Conservation (phyloP, 768 basidiomycete species). For the Lactarius quietus region DNA sequence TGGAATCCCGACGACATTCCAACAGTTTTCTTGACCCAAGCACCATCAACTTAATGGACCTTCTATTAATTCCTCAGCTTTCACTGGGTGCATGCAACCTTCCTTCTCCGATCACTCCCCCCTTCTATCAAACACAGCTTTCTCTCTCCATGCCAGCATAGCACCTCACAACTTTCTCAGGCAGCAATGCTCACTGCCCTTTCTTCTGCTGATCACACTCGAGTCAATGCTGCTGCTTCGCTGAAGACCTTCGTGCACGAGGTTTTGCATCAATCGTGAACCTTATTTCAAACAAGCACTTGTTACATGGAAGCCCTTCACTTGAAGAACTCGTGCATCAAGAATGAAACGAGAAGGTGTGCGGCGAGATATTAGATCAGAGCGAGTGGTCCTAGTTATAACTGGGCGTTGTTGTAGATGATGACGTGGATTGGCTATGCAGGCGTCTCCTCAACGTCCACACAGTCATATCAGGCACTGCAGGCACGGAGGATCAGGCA, state of each 20-base stretch:
- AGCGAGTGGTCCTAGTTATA: too few relatives aligned
- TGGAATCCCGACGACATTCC: too few relatives aligned
- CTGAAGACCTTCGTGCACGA: slow-evolving; percentile 83
- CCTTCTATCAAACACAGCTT: slow-evolving; percentile 31
- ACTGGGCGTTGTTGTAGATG: too few relatives aligned
- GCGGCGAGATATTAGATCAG: slow-evolving; percentile 40
- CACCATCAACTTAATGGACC: too few relatives aligned
- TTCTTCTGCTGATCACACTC: slow-evolving; percentile 26
- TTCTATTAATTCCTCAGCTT: too few relatives aligned
- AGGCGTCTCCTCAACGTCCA: too few relatives aligned
- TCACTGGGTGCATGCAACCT: too few relatives aligned
- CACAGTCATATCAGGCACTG: too few relatives aligned
- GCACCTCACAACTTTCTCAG: slow-evolving; percentile 25
- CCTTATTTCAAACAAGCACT: slow-evolving; percentile 86
- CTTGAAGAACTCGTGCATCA: slow-evolving; percentile 50
- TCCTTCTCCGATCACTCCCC: too few relatives aligned
- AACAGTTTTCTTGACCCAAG: too few relatives aligned
- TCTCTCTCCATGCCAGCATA: slow-evolving; percentile 33
- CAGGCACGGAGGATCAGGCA: too few relatives aligned
- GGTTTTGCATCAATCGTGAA: slow-evolving; percentile 81
- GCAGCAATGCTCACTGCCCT: slow-evolving; percentile 30
- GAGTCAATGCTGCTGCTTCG: slow-evolving; percentile 47
- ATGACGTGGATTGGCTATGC: too few relatives aligned
- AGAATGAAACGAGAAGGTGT: slow-evolving; percentile 45
- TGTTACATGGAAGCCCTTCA: slow-evolving; percentile 88